Evolutionary conservation across 306 rosid genomes (phyloP), one percentile per base, ranked within the genome.

Genomic region (Medicago ruthenica): DNA sequence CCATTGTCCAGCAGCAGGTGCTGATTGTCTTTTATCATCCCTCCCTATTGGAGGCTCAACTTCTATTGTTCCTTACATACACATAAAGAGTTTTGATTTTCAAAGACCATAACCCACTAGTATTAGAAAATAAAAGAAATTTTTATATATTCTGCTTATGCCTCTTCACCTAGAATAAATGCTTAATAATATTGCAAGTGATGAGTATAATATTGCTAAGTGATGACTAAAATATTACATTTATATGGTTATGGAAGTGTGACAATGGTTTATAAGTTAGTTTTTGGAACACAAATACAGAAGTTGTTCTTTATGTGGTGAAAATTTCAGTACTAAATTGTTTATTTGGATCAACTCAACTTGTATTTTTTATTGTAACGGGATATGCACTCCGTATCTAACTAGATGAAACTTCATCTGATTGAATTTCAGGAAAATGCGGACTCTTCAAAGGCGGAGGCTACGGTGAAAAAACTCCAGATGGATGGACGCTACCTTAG

Each of bases 401-500:
- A 40, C 78, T 51, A 44, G 64, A 54, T 37, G 39, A 53, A 53
- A 53, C 60, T 18, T 11, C 21, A 59, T 72, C 42, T 64, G 76
- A 68, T 71, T 74, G 65, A 71, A 73, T 77, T 85, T 79, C 91
- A 93, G 98, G 98, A 86, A 76, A 79, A 78, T 17, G 89, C 82
- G 85, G 90, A 91, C 76, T 80, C 93, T 2, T 75, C 98, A 24
- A 84, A 85, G 82, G 96, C 97, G 0, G 98, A 93, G 80, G 81
- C 90, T 76, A 58, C 77, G 4, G 98, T 93, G 81, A 90, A 93
- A 83, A 88, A 86, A 67, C 90, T 90, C 66, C 96, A 90, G 83
- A 82, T 77, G 86, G 94, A 87, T 48, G 95, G 95, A 22, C 86
- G 96, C 53, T 93, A 93, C 81, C 93, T 93, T 9, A 83, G 98